Evolutionary conservation across 805 yeast genomes (phyloP).

Genomic region (Saccharomyces eubayanus): DNA sequence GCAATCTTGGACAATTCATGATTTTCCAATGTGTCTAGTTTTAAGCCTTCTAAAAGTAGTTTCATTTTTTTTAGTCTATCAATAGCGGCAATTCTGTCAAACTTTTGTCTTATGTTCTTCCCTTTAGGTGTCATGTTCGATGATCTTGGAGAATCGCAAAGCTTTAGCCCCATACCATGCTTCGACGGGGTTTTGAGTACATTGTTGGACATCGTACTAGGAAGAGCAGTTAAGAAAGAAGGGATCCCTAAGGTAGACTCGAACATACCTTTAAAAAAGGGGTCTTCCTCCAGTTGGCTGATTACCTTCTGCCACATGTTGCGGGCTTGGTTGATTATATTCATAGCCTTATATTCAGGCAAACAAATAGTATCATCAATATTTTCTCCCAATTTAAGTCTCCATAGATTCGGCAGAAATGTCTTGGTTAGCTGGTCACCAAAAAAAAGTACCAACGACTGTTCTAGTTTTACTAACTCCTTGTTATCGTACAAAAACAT

Average conservation of each 20-base stretch:
- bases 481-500: slow-evolving; percentile 15
- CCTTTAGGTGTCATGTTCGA: slow-evolving; percentile 29
- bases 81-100: slow-evolving; percentile 21
- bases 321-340: slow-evolving; percentile 28
- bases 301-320: slow-evolving; percentile 27
- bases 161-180: neutral
- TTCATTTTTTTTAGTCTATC: slow-evolving; percentile 13
- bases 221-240: slow-evolving; percentile 19
- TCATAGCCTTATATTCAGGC: slow-evolving; percentile 17
- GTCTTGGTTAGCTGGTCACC: slow-evolving; percentile 6
- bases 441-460: slow-evolving; percentile 17
- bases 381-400: slow-evolving; percentile 13
- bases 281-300: slow-evolving; percentile 34
- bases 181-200: neutral
- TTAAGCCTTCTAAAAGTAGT: slow-evolving; percentile 9
- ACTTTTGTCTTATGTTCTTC: slow-evolving; percentile 17
- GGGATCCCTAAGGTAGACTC: slow-evolving; percentile 46
- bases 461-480: slow-evolving; percentile 15
- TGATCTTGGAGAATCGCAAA: slow-evolving; percentile 21
- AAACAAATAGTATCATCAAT: slow-evolving; percentile 7
- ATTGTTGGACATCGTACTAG: neutral
- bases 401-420: slow-evolving; percentile 18
- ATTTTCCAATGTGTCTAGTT: slow-evolving; percentile 10
- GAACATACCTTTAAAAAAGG: slow-evolving; percentile 40
- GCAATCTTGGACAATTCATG: slow-evolving; percentile 14